Evolutionary conservation across 768 basidiomycete species (phyloP), one percentile per base, ranked within the genome.

Genomic region (Lyophyllum decastes): DNA sequence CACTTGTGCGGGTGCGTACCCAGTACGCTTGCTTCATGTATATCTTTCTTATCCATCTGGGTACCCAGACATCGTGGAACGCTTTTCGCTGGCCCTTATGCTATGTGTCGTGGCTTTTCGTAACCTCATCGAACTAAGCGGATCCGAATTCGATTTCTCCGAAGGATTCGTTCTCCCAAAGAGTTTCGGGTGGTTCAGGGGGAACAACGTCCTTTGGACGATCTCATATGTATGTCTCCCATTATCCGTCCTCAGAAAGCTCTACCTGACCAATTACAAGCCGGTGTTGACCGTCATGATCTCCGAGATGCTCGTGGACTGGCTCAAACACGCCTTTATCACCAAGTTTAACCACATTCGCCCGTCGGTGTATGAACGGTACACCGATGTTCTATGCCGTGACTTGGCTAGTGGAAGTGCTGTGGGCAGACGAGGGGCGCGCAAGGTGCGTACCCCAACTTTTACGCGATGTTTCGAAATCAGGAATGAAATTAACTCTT

Each of bases 261-360:
- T 26, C 6, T 4, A 30, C 34, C 17, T 33, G 21, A 54, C 52
- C n/a, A 54, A 24, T 43, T 34, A 14, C 27, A 52, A 97, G 95
- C 97, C 97, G 21, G 94, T 96, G 1, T 63, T 98, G 49, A 90
- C 92, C 2, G 97, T 99, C 2, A 80, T 98, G 71, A 67, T 87
- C 4, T 96, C 94, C 2, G 97, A 99, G 71, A 90, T 93, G 82
- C 71, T 91, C 12, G 97, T 99, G 11, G 97, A 99, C 70, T 99
- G 96, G 96, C 80, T 98, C 50, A 99, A 99, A 71, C 97, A 99
- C 67, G 96, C 95, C 10, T 99, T 98, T 75, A 98, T 99, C 66
- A 96, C 95, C 50, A 99, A 99, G 72, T 98, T 98, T 78, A 99
- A 99, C 65, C 96, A 98, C 66, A 95, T 99, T 47, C 87, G 95